Evolutionary conservation across 2,329 filamentous ascomycete genomes (phyloP).

Genomic region (Hypoxylon sp.): DNA sequence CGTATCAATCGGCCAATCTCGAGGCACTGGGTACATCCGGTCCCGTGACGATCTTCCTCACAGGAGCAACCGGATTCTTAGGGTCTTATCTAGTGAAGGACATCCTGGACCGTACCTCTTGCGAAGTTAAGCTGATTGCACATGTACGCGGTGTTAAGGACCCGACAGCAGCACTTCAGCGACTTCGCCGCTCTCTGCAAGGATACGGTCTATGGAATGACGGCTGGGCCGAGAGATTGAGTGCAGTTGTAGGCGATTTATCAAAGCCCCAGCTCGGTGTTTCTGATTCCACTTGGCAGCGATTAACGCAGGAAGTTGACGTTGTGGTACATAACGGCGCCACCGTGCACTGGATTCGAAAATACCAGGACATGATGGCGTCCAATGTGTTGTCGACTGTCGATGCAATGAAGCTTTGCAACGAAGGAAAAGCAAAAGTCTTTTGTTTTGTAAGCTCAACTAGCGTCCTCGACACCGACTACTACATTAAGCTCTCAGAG

Average conservation of each 20-base stretch:
- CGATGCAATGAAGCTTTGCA: conserved; percentile 81
- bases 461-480: conserved; percentile 82
- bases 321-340: conserved; percentile 88
- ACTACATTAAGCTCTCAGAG: conserved; percentile 83
- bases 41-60: conserved; percentile 78
- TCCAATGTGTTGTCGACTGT: conserved; percentile 88
- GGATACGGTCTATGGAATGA: conserved; percentile 86
- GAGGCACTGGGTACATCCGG: conserved; percentile 34
- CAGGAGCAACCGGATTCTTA: conserved; percentile 91
- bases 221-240: conserved; percentile 75
- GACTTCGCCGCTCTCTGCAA: conserved; percentile 76
- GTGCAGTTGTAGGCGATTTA: conserved; percentile 80
- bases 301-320: conserved; percentile 76
- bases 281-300: conserved; percentile 74
- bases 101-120: conserved; percentile 73
- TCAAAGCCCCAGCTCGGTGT: conserved; percentile 81
- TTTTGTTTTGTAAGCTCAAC: conserved; percentile 89
- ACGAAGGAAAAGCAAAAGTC: conserved; percentile 81
- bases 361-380: conserved; percentile 78
- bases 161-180: conserved; percentile 70
- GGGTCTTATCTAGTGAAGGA: conserved; percentile 85
- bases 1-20: conserved; percentile 55
- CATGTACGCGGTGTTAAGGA: conserved; percentile 80
- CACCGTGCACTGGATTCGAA: conserved; percentile 83
- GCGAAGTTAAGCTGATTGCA: conserved; percentile 75